phyloP scores from a whole-genome alignment of 176 grass and related monocot species.

The Cenchrus purpureus region DNA sequence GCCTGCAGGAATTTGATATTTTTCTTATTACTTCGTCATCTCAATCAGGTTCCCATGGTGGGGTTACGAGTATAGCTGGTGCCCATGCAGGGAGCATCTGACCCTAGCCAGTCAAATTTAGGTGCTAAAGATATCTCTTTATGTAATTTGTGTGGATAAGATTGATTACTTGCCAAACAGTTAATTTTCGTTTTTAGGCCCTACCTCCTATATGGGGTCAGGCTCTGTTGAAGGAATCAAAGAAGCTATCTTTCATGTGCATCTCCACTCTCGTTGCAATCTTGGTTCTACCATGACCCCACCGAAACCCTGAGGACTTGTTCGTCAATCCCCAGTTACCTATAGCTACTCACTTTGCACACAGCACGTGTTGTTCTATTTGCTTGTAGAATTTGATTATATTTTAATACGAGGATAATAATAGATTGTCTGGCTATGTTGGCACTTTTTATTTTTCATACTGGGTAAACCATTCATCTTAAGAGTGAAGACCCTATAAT shows the following conservation, averaged over 20 bases:
- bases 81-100: background rate
- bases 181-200: background rate
- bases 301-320: background rate
- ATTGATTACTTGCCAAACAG: background rate
- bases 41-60: background rate
- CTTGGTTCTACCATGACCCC: background rate
- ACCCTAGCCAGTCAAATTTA: background rate
- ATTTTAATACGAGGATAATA: background rate
- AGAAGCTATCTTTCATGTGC: background rate
- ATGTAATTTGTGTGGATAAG: conserved; percentile 15
- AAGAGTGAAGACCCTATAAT: background rate
- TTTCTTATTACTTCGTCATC: background rate
- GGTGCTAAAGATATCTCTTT: conserved; percentile 24
- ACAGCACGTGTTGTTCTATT: background rate
- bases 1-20: background rate
- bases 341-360: background rate
- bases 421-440: background rate
- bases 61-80: background rate
- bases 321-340: background rate
- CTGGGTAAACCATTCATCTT: no score
- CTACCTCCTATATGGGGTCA: conserved; percentile 9
- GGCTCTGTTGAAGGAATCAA: background rate
- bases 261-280: background rate
- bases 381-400: background rate
- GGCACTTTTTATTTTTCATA: background rate